Evolutionary conservation across 495 filamentous ascomycete species (phyloP).

Genomic region (Trichoderma virens): DNA sequence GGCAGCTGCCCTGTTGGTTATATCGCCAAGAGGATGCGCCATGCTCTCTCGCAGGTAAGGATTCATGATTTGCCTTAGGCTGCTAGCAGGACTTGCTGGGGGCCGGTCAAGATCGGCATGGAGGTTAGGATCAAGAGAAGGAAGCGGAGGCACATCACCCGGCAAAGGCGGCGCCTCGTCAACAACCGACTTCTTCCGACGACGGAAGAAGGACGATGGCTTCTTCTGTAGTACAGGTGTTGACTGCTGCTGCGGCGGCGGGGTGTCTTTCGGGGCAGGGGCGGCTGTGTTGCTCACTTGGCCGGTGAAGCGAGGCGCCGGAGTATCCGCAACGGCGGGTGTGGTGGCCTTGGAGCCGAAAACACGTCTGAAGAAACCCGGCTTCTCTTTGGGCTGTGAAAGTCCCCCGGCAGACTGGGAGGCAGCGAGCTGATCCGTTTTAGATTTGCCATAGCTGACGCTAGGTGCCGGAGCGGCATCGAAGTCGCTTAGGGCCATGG

Average conservation of each 20-base stretch:
- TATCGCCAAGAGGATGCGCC: slow-evolving; percentile 15
- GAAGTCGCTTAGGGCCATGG: slow-evolving; percentile 24
- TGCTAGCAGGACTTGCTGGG: slow-evolving; percentile 68
- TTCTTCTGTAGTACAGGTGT: slow-evolving; percentile 65
- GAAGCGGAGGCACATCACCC: slow-evolving; percentile 19
- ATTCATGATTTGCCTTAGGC: slow-evolving; percentile 83
- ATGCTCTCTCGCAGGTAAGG: slow-evolving; percentile 55
- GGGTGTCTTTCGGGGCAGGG: background rate
- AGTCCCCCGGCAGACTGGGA: slow-evolving; percentile 25
- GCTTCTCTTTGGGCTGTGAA: slow-evolving; percentile 54
- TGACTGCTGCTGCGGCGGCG: slow-evolving; percentile 15
- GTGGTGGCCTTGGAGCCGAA: slow-evolving; percentile 50
- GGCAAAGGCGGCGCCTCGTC: slow-evolving; percentile 37
- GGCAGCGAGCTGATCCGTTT: slow-evolving; percentile 14
- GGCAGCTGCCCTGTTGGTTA: background rate
- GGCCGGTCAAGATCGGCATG: background rate
- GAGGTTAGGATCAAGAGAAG: background rate
- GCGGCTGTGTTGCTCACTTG: slow-evolving; percentile 9
- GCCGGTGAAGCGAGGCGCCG: slow-evolving; percentile 12
- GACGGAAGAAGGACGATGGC: slow-evolving; percentile 82
- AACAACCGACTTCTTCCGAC: slow-evolving; percentile 80
- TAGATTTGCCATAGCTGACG: slow-evolving; percentile 51
- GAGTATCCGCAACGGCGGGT: slow-evolving; percentile 7
- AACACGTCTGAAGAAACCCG: slow-evolving; percentile 86
- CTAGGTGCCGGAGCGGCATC: slow-evolving; percentile 45